Conservation (phyloP, 2,329 filamentous ascomycete genomes). For the Neodidymelliopsis sp. region DNA sequence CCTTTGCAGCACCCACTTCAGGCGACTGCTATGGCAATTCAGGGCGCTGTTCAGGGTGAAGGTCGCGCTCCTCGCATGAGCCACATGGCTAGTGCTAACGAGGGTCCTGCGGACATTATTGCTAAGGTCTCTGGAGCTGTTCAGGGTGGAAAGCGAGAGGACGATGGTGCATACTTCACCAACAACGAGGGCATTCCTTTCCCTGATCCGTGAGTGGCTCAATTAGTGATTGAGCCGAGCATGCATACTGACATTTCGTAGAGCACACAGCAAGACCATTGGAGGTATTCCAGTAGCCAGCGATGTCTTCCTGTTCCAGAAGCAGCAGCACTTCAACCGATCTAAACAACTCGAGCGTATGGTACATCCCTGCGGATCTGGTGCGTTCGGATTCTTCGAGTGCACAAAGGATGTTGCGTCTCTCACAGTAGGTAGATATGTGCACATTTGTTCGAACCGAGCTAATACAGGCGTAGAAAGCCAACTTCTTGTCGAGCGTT, state of each 20-base stretch:
- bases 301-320: constrained; percentile 62
- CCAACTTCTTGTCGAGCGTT: constrained; percentile 50
- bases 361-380: constrained; percentile 53
- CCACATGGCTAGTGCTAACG: constrained; percentile 56
- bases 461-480: constrained; percentile 36
- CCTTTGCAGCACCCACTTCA: constrained; percentile 51
- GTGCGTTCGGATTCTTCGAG: constrained; percentile 58
- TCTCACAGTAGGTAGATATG: constrained; percentile 33
- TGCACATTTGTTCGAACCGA: not conserved
- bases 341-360: constrained; percentile 59
- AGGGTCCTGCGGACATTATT: constrained; percentile 61
- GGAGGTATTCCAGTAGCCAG: constrained; percentile 61
- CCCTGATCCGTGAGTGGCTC: constrained; percentile 53
- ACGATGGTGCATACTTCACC: constrained; percentile 62
- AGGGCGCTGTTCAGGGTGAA: constrained; percentile 49
- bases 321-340: constrained; percentile 64
- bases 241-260: constrained; percentile 14
- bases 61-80: constrained; percentile 47
- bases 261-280: constrained; percentile 60
- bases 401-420: constrained; percentile 50
- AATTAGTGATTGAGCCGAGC: not conserved
- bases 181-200: constrained; percentile 63
- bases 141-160: constrained; percentile 56
- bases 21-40: constrained; percentile 53
- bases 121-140: constrained; percentile 59